Percentiles rank a stretch among this genome's conserved stretches.
phyloP scores from a whole-genome alignment of 1,284 basidiomycete species.

The Neonothopanus nambi region DNA sequence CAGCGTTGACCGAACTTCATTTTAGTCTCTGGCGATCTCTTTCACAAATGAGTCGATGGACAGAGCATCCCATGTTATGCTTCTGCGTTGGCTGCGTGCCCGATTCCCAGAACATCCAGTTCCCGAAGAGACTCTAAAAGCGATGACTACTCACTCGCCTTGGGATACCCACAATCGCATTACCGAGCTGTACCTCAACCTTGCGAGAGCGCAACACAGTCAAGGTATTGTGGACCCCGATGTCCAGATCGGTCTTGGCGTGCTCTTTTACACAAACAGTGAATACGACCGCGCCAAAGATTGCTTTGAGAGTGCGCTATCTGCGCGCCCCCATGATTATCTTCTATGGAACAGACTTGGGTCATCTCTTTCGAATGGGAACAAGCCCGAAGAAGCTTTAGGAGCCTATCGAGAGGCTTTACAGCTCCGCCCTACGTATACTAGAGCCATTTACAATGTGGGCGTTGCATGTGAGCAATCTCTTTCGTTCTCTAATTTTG shows the following conservation, averaged over 20 bases:
- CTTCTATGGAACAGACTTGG: slow-evolving; percentile 96
- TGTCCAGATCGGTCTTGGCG: slow-evolving; percentile 91
- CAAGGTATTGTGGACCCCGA: slow-evolving; percentile 84
- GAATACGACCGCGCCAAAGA: slow-evolving; percentile 84
- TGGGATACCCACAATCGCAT: slow-evolving; percentile 88
- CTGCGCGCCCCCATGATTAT: slow-evolving; percentile 86
- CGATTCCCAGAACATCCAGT: slow-evolving; percentile 73
- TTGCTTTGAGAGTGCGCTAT: slow-evolving; percentile 88
- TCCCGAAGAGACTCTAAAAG: slow-evolving; percentile 56
- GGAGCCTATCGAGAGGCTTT: slow-evolving; percentile 94
- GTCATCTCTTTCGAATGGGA: slow-evolving; percentile 94
- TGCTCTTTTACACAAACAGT: slow-evolving; percentile 87
- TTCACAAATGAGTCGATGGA: slow-evolving; percentile 98
- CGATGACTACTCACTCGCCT: slow-evolving; percentile 59
- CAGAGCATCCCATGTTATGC: slow-evolving; percentile 82
- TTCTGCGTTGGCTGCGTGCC: slow-evolving; percentile 84
- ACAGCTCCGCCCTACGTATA: slow-evolving; percentile 93
- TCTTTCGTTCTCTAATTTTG: slow-evolving; percentile 1
- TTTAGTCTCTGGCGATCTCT: slow-evolving; percentile 89
- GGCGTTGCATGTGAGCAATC: slow-evolving; percentile 84
- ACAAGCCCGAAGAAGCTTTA: slow-evolving; percentile 92
- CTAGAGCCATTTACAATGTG: slow-evolving; percentile 96
- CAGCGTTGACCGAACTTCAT: slow-evolving; percentile 1
- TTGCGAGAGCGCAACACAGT: slow-evolving; percentile 79
- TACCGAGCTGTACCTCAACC: slow-evolving; percentile 82